These are phyloP conservation scores for Amaranthus cruentus DNA, from an alignment of 148 eudicot genomes.

Conservation along the genomic window DNA sequence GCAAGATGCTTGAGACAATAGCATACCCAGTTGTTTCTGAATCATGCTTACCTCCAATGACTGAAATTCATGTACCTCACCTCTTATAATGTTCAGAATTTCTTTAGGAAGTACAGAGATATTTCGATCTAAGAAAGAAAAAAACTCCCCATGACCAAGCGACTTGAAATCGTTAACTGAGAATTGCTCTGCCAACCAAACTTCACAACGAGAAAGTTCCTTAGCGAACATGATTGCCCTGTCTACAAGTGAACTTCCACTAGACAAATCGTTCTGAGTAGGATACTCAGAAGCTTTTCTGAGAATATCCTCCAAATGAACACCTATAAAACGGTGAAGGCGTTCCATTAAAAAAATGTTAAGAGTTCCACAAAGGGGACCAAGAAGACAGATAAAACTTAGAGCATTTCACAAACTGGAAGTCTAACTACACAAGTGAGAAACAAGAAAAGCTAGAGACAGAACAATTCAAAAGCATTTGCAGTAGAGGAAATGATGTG, in stretches of 20 bases:
- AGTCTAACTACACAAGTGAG: neutral
- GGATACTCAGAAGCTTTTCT: slow-evolving; percentile 51
- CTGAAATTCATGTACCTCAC: slow-evolving; percentile 28
- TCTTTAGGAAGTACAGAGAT: slow-evolving; percentile 41
- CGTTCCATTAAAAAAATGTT: neutral
- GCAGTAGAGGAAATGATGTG: too few species aligned
- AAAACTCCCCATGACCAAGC: slow-evolving; percentile 80
- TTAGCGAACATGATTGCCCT: slow-evolving; percentile 37
- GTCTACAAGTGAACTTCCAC: slow-evolving; percentile 33
- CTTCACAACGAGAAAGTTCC: slow-evolving; percentile 56
- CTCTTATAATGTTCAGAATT: slow-evolving; percentile 38
- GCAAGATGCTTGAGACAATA: slow-evolving; percentile 71
- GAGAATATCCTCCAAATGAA: slow-evolving; percentile 50
- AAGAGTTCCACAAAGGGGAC: neutral
- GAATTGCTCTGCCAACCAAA: slow-evolving; percentile 67
- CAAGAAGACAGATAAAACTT: neutral
- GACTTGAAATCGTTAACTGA: slow-evolving; percentile 60
- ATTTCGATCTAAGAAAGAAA: slow-evolving; percentile 49
- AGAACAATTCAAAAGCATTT: neutral
- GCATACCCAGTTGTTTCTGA: slow-evolving; percentile 51
- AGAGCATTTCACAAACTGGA: neutral
- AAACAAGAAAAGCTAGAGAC: neutral
- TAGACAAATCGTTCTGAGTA: slow-evolving; percentile 32
- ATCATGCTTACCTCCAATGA: slow-evolving; percentile 58
- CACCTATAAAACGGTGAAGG: slow-evolving; percentile 36